phyloP scores from a whole-genome alignment of 1,284 basidiomycete genomes.

The Tylopilus sp. region DNA sequence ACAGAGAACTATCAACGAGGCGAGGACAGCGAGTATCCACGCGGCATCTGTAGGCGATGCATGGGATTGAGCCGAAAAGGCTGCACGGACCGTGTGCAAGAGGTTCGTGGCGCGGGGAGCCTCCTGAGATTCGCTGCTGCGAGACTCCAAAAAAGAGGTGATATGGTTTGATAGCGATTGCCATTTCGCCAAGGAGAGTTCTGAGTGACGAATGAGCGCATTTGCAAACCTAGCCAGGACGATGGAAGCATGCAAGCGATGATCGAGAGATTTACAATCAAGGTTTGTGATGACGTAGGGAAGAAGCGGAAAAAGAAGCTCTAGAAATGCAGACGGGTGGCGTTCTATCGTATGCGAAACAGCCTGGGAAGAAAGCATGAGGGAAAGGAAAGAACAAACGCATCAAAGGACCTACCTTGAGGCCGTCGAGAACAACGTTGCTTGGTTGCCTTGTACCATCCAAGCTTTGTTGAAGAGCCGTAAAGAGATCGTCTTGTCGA shows the following conservation, averaged over 20 bases:
- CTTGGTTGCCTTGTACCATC: slow-evolving; percentile 9
- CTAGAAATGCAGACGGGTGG: slow-evolving; percentile 33
- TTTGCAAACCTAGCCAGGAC: slow-evolving; percentile 42
- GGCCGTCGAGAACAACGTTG: slow-evolving; percentile 33
- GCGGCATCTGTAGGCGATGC: slow-evolving; percentile 29
- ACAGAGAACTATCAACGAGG: slow-evolving; percentile 47
- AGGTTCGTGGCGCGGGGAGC: slow-evolving; percentile 3
- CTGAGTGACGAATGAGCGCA: slow-evolving; percentile 21
- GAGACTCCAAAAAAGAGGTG: slow-evolving; percentile 29
- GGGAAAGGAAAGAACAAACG: not conserved
- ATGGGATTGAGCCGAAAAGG: slow-evolving; percentile 23
- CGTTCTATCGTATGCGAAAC: slow-evolving; percentile 37
- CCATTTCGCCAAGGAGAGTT: slow-evolving; percentile 13
- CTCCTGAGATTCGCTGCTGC: slow-evolving; percentile 15
- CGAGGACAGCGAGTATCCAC: slow-evolving; percentile 38
- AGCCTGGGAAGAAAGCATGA: slow-evolving; percentile 33
- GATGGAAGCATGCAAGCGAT: slow-evolving; percentile 39
- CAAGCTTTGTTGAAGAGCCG: slow-evolving; percentile 36
- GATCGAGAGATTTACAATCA: slow-evolving; percentile 29
- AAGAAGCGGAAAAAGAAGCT: slow-evolving; percentile 34
- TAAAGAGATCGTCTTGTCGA: slow-evolving; percentile 28
- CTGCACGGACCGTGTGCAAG: slow-evolving; percentile 22
- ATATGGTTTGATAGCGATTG: slow-evolving; percentile 19
- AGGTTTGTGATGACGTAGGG: slow-evolving; percentile 37
- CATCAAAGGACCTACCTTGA: slow-evolving; percentile 38